phyloP scores from a whole-genome alignment of 768 basidiomycete species.

The Boletellus ananas region DNA sequence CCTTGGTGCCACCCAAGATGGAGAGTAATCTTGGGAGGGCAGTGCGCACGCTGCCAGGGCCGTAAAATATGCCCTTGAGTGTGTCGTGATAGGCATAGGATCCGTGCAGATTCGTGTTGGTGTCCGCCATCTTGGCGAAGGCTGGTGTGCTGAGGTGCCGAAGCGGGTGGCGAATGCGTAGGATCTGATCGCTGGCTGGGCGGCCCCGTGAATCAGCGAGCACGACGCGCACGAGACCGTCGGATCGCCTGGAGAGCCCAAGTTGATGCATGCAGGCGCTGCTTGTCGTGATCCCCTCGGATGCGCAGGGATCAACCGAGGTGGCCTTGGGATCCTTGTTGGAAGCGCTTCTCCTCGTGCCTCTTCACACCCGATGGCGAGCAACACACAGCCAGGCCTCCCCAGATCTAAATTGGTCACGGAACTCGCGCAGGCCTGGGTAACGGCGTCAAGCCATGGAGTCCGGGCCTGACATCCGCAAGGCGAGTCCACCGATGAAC shows the following conservation, averaged over 20 bases:
- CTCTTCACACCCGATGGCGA: no score
- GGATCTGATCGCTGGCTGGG: background rate
- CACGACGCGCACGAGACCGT: background rate
- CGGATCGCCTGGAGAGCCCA: constrained; percentile 15
- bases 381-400: constrained; percentile 6
- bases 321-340: background rate
- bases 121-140: constrained; percentile 6
- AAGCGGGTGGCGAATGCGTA: constrained; percentile 12
- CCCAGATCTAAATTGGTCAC: constrained; percentile 37
- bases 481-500: no score
- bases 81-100: constrained; percentile 67
- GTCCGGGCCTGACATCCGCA: background rate
- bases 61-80: constrained; percentile 66
- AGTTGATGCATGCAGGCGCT: background rate
- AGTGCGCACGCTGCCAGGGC: constrained; percentile 59
- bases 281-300: constrained; percentile 14
- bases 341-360: background rate
- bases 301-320: background rate
- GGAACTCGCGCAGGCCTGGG: no score
- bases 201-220: constrained; percentile 12
- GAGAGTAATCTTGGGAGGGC: constrained; percentile 62
- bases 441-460: background rate
- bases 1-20: constrained; percentile 55
- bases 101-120: constrained; percentile 35
- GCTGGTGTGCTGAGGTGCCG: background rate